phyloP scores from a whole-genome alignment of 2,329 filamentous ascomycete species.

The Fusarium sp. region DNA sequence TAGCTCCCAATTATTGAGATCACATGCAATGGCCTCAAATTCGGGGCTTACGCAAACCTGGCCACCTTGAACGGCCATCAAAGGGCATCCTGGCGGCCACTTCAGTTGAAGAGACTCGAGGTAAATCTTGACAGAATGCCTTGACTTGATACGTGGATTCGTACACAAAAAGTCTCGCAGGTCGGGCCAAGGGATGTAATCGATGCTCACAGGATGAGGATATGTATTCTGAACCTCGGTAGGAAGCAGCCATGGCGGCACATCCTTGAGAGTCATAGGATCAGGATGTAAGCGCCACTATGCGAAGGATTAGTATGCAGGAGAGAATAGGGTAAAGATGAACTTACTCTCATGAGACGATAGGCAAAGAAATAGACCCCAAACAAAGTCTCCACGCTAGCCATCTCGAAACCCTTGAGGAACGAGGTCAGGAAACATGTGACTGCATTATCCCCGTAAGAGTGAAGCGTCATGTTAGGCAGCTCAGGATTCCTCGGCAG shows the following conservation, averaged over 20 bases:
- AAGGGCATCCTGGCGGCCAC: constrained; percentile 29
- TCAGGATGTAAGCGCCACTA: constrained; percentile 39
- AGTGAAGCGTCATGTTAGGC: constrained; percentile 35
- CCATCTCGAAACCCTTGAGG: constrained; percentile 35
- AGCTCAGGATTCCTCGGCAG: constrained; percentile 36
- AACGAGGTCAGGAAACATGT: constrained; percentile 33
- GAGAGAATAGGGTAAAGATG: not conserved
- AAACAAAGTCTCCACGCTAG: constrained; percentile 36
- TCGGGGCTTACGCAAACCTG: constrained; percentile 33
- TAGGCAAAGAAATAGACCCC: constrained; percentile 39
- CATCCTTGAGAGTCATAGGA: constrained; percentile 31
- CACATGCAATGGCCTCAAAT: constrained; percentile 34
- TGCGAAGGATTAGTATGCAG: not conserved
- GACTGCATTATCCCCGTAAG: constrained; percentile 35
- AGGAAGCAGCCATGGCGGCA: constrained; percentile 32
- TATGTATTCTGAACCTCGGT: constrained; percentile 35
- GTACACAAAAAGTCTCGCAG: constrained; percentile 36
- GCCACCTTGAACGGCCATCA: constrained; percentile 17
- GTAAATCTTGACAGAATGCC: constrained; percentile 37
- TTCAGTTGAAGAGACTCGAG: constrained; percentile 30
- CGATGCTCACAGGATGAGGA: constrained; percentile 37
- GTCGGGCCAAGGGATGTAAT: constrained; percentile 39
- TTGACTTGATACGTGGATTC: constrained; percentile 25
- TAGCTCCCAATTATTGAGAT: constrained; percentile 37
- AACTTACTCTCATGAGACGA: constrained; percentile 33